These are phyloP conservation scores for Thinopyrum elongatum DNA, from an alignment of 176 grass and related monocot species.

Conservation along the genomic window DNA sequence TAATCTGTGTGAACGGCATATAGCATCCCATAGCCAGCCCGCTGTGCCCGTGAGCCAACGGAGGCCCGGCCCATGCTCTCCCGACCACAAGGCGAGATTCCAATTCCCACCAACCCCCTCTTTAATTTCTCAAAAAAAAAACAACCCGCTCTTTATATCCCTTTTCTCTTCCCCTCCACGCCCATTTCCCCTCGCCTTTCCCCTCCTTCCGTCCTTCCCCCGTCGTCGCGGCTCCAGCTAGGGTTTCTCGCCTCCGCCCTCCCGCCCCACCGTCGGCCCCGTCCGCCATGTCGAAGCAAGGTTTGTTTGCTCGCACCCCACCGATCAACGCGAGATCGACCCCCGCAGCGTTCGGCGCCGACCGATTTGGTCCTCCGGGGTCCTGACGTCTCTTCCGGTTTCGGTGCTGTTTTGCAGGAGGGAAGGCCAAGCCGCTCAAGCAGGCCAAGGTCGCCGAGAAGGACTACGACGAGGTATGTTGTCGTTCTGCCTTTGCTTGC, in stretches of 20 bases:
- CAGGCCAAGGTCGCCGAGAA: slow-evolving; percentile 64
- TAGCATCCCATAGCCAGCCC: no score
- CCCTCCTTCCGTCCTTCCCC: not conserved
- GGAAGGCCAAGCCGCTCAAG: slow-evolving; percentile 78
- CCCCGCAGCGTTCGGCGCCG: not conserved
- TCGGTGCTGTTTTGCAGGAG: slow-evolving; percentile 48
- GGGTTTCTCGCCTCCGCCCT: slow-evolving; percentile 22
- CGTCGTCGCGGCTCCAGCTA: slow-evolving; percentile 13
- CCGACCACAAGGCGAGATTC: not conserved
- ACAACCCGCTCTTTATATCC: not conserved
- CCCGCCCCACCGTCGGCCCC: not conserved
- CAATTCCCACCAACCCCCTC: slow-evolving; percentile 3
- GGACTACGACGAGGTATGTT: slow-evolving; percentile 66
- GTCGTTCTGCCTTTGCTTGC: not conserved
- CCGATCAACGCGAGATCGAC: not conserved
- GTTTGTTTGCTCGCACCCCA: not conserved
- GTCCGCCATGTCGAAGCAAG: slow-evolving; percentile 54
- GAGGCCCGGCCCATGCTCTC: not conserved
- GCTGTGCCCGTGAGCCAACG: no score
- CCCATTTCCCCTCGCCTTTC: not conserved
- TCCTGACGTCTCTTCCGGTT: slow-evolving; percentile 12
- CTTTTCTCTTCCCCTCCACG: not conserved
- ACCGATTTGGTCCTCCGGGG: not conserved
- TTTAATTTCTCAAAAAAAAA: no score
- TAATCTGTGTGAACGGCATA: no score